Evolutionary conservation across 1,284 basidiomycete species (phyloP), one percentile per base, ranked within the genome.

Genomic region (Melampsora americana): DNA sequence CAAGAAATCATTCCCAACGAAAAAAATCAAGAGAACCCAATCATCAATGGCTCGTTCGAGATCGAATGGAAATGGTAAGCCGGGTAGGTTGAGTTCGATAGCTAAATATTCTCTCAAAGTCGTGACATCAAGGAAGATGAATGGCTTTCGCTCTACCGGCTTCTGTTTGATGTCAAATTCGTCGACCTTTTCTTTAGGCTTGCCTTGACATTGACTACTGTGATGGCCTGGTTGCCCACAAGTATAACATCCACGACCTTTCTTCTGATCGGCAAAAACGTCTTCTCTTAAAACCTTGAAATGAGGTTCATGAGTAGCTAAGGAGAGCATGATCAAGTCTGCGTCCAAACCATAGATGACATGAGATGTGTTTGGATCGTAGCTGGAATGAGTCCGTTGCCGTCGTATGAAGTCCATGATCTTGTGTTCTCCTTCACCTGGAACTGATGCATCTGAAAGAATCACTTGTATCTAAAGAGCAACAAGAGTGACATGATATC

Each of bases 1-100:
- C 82, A 99, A 86, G 86, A 99, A 99, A 85, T 99, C 96, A 86
- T 99, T 99, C 80, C 96, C 96, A 82, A 99, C 95, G 84, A 99
- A 98, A 88, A 99, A 98, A 81, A 98, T 98, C 81, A 99, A 87
- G 82, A 99, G 90, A 80, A 99, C 93, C 95, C 96, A 99, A 84
- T 99, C 96, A 87, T 99, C 96, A 84, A 99, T 93, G 48, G 96
- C 95, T 83, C 92, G 90, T 84, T 99, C 96, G 82, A 96, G 86
- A 81, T 93, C 90, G 86, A 95, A 99, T n/a, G 90, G 88, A 85
- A 98, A 96, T 0, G 90, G 86, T 18, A 87, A 84, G 77, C 88
- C 85, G 14, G 91, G 86, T 30, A 96, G 86, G 84, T 92, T 89
- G 80, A 99, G 89, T 83, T 99, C 96, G 82, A 93, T 89, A 84